These are phyloP conservation scores for Ustilago esculenta DNA, from an alignment of 1,284 basidiomycete species.

Conservation along the genomic window DNA sequence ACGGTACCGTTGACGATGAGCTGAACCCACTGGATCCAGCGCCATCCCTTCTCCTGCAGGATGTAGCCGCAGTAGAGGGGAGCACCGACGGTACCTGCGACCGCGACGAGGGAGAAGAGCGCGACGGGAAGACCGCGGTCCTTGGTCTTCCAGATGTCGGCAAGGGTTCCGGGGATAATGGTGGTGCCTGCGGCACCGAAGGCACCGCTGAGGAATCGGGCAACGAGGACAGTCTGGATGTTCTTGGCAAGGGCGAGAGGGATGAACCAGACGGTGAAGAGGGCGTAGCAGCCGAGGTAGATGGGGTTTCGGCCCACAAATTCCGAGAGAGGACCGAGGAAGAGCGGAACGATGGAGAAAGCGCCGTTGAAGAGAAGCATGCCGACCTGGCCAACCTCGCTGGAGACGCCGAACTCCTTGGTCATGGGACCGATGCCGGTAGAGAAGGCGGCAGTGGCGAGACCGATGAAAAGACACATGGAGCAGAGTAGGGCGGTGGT, in stretches of 20 bases:
- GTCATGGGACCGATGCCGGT: constrained; percentile 60
- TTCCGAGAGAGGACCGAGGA: constrained; percentile 66
- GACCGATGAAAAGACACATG: constrained; percentile 64
- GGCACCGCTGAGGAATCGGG: constrained; percentile 63
- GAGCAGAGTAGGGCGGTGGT: constrained; percentile 57
- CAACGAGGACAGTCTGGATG: constrained; percentile 62
- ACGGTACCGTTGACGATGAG: constrained; percentile 61
- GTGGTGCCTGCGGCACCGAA: constrained; percentile 65
- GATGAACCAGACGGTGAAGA: constrained; percentile 64
- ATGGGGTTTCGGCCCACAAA: constrained; percentile 64
- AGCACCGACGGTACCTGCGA: constrained; percentile 60
- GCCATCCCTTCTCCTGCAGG: constrained; percentile 62
- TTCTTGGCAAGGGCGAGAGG: constrained; percentile 63
- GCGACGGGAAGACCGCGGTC: constrained; percentile 63
- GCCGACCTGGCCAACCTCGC: constrained; percentile 63
- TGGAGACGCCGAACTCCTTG: constrained; percentile 58
- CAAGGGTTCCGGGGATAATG: constrained; percentile 49
- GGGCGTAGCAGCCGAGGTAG: constrained; percentile 63
- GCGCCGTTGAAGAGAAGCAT: constrained; percentile 64
- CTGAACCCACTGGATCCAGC: constrained; percentile 66
- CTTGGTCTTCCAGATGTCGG: constrained; percentile 62
- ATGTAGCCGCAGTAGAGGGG: constrained; percentile 65
- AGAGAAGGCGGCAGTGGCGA: constrained; percentile 65
- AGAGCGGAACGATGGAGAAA: constrained; percentile 56
- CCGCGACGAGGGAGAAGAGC: constrained; percentile 66